A percentile compares a stretch with the other conserved stretches of the same genome.
Evolutionary conservation across 202 grass and related monocot genomes (phyloP).

Genomic region (Elaeis oleifera): DNA sequence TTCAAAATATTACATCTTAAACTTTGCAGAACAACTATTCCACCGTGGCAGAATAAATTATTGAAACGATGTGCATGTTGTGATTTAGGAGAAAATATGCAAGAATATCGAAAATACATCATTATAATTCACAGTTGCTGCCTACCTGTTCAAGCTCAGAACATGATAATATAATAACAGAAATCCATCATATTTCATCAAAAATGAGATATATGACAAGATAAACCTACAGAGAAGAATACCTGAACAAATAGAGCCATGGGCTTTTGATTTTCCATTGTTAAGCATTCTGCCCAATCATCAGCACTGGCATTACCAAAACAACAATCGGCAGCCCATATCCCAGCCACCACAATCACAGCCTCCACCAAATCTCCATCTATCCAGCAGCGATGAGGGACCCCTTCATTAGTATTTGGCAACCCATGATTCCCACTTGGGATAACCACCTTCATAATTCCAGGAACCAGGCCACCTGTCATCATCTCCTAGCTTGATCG

Average conservation of each 20-base stretch:
- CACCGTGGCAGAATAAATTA: no score
- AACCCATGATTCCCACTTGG: conserved; percentile 65
- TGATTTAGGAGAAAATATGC: no score
- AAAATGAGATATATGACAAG: no score
- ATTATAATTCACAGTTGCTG: no score
- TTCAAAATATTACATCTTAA: no score
- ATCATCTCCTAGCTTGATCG: conserved; percentile 1
- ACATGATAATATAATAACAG: no score
- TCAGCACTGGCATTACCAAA: conserved; percentile 48
- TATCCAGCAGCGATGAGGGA: conserved; percentile 72
- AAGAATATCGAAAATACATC: no score
- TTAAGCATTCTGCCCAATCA: conserved; percentile 35
- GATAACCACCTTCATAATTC: conserved; percentile 46
- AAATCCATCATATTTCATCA: no score
- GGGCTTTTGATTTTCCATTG: conserved; percentile 46
- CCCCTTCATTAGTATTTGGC: conserved; percentile 49
- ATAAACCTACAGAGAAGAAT: conserved; percentile 15
- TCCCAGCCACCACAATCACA: conserved; percentile 96
- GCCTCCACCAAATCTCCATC: conserved; percentile 64
- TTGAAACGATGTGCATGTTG: no score
- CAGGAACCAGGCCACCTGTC: conserved; percentile 8
- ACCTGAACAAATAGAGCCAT: conserved; percentile 73
- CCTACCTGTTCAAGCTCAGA: no score
- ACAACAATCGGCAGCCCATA: conserved; percentile 85
- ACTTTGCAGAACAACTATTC: no score